A percentile compares a stretch with the other conserved stretches of the same genome.
phyloP scores from a whole-genome alignment of 2,329 filamentous ascomycete species.

The Cercospora beticola region DNA sequence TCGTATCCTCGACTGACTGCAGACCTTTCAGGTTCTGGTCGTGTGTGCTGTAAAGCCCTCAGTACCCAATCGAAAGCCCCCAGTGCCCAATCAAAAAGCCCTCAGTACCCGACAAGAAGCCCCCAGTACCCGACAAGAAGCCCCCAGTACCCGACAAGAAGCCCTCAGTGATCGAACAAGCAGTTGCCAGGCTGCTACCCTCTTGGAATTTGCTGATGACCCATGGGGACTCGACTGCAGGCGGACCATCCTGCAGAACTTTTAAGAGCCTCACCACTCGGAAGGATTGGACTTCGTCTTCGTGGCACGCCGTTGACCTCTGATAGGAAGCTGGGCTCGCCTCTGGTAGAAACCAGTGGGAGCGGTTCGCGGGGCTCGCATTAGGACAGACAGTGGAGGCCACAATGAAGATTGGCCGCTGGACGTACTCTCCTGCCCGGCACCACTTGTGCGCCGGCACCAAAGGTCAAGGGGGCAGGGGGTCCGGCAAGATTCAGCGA shows the following conservation, averaged over 20 bases:
- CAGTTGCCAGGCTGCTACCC: conserved; percentile 1
- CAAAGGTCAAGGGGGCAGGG: neutral
- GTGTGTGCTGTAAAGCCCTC: neutral
- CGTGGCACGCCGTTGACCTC: neutral
- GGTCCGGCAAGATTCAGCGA: neutral
- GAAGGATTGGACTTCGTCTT: conserved; percentile 4
- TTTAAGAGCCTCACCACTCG: neutral
- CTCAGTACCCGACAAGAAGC: neutral
- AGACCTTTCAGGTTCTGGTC: neutral
- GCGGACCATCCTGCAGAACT: neutral
- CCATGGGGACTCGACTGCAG: neutral
- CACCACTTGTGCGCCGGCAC: neutral
- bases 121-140: neutral
- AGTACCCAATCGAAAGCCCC: neutral
- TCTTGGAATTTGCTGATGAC: neutral
- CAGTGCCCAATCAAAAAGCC: neutral
- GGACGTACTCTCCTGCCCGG: neutral
- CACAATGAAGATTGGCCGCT: neutral
- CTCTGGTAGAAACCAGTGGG: neutral
- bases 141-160: neutral
- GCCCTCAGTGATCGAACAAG: neutral
- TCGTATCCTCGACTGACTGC: neutral
- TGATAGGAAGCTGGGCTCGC: neutral
- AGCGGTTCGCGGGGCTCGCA: neutral
- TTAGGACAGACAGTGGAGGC: neutral